phyloP scores from a whole-genome alignment of 2,329 filamentous ascomycete species.

The Ophiocordyceps unilateralis region DNA sequence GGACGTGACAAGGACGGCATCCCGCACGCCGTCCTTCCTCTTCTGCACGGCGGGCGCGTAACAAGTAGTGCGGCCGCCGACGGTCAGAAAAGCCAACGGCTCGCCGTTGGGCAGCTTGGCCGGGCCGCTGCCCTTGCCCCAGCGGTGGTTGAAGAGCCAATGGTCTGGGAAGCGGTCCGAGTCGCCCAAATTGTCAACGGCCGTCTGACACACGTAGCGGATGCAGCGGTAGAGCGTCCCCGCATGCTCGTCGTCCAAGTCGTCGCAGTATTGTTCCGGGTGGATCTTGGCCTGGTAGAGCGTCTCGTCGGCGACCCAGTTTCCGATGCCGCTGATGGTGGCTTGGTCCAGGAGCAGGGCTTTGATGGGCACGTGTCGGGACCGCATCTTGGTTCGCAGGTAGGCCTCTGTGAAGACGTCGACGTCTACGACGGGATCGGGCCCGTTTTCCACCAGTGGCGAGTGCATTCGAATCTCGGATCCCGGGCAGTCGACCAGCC shows the following conservation, averaged over 20 bases:
- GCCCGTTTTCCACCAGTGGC: constrained; percentile 80
- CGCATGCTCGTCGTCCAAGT: constrained; percentile 56
- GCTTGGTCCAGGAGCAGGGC: constrained; percentile 75
- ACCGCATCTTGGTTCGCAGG: constrained; percentile 50
- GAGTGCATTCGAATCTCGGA: constrained; percentile 57
- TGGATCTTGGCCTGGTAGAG: constrained; percentile 80
- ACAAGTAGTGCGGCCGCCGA: constrained; percentile 82
- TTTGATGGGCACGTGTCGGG: constrained; percentile 75
- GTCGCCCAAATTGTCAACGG: constrained; percentile 64
- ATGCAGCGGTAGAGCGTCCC: constrained; percentile 55
- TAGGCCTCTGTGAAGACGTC: constrained; percentile 62
- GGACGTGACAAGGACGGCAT: constrained; percentile 15
- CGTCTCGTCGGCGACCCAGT: constrained; percentile 94
- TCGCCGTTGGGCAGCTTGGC: constrained; percentile 65
- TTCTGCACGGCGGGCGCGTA: constrained; percentile 76
- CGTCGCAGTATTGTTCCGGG: constrained; percentile 83
- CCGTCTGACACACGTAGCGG: constrained; percentile 61
- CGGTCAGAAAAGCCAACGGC: constrained; percentile 71
- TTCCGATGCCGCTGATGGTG: constrained; percentile 82
- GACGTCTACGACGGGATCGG: constrained; percentile 75
- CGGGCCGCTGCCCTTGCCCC: constrained; percentile 66
- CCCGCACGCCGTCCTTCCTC: constrained; percentile 40
- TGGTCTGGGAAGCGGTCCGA: constrained; percentile 69
- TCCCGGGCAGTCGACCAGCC: constrained; percentile 66
- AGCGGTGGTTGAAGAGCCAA: constrained; percentile 80